Conservation (phyloP, 208 protist species). For the Crithidia bombi region DNA sequence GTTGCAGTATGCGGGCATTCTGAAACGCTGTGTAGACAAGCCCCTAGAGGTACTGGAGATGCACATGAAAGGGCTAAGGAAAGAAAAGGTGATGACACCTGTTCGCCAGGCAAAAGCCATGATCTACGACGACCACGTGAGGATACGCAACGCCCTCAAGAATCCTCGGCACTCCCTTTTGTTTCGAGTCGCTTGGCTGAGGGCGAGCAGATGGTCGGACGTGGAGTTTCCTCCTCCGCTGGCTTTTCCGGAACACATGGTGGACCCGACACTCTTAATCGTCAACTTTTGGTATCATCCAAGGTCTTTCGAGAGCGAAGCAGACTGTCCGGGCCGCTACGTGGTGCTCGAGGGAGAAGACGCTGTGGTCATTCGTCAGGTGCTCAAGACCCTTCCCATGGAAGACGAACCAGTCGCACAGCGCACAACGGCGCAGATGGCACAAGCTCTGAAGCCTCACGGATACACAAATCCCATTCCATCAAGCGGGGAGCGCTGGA, state of each 20-base stretch:
- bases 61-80: background rate
- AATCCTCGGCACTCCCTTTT: background rate
- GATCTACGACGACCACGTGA: background rate
- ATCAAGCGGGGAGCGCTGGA: slow-evolving; percentile 8
- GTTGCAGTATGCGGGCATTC: background rate
- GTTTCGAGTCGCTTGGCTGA: slow-evolving; percentile 6
- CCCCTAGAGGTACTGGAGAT: background rate
- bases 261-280: background rate
- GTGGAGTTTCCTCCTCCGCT: slow-evolving; percentile 4
- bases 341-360: slow-evolving; percentile 3
- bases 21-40: background rate
- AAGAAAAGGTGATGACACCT: slow-evolving; percentile 7
- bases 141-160: slow-evolving; percentile 1
- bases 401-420: slow-evolving; percentile 10
- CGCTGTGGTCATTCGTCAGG: background rate
- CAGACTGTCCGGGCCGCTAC: background rate
- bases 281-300: slow-evolving; percentile 9
- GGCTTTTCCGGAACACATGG: slow-evolving; percentile 5
- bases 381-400: background rate
- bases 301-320: slow-evolving; percentile 8
- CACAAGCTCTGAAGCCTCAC: background rate
- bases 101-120: background rate
- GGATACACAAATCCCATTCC: background rate
- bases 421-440: slow-evolving; percentile 8
- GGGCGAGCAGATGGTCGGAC: slow-evolving; percentile 6